Conservation (phyloP, 768 basidiomycete genomes). For the Suillus subaureus region DNA sequence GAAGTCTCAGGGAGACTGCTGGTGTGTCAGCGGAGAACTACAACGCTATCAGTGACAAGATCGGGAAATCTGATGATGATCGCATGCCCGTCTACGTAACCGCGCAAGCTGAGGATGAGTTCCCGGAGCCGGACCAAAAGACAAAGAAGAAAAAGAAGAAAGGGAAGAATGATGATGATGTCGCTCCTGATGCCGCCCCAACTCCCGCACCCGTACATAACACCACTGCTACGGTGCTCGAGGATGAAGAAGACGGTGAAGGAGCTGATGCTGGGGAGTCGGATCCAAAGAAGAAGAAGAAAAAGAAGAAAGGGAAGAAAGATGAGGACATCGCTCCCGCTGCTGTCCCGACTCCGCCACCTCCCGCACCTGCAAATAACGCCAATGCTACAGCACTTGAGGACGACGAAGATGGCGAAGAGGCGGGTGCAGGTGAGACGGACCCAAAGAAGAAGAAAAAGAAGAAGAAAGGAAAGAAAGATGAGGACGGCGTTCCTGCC, state of each 20-base stretch:
- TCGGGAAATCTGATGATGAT: conserved; percentile 48
- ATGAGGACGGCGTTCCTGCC: conserved; percentile 63
- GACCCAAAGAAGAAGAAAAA: conserved; percentile 76
- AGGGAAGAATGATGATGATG: conserved; percentile 56
- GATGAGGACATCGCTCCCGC: conserved; percentile 66
- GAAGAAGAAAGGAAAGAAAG: conserved; percentile 79
- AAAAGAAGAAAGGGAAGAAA: conserved; percentile 81
- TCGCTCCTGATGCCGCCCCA: conserved; percentile 30
- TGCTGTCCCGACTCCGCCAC: conserved; percentile 34
- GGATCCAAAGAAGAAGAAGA: conserved; percentile 75
- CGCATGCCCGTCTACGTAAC: conserved; percentile 36
- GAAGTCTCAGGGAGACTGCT: conserved; percentile 57
- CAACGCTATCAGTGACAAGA: conserved; percentile 30
- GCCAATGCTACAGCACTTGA: conserved; percentile 37
- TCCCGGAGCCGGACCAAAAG: conserved; percentile 7
- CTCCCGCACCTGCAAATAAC: conserved; percentile 32
- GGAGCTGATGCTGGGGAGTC: conserved; percentile 54
- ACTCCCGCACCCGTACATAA: conserved; percentile 34
- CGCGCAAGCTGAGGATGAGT: conserved; percentile 43
- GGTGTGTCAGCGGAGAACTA: conserved; percentile 58
- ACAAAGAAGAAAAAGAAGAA: conserved; percentile 56
- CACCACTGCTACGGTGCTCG: conserved; percentile 35
- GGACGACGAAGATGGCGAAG: conserved; percentile 70
- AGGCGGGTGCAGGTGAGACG: conserved; percentile 50
- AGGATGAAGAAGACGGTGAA: conserved; percentile 68